Percentiles rank a stretch among this genome's conserved stretches.
Conservation (phyloP, 2,329 filamentous ascomycete species). For the Penicillium sp. region DNA sequence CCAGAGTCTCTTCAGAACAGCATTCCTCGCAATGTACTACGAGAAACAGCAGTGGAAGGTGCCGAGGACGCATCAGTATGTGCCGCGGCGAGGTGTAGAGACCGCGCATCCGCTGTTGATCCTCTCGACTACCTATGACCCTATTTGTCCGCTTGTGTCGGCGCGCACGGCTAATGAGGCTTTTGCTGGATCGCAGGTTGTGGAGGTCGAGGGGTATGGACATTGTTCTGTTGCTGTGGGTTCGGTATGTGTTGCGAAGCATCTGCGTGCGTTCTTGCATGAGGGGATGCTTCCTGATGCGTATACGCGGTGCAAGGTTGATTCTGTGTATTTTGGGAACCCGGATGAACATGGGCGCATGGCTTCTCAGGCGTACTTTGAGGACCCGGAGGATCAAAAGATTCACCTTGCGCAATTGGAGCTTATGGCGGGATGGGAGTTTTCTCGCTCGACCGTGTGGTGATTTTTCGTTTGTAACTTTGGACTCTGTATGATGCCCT, state of each 20-base stretch:
- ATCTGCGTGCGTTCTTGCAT: conserved; percentile 21
- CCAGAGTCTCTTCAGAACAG: conserved; percentile 1
- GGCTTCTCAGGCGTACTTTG: conserved; percentile 6
- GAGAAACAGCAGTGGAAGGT: conserved; percentile 12
- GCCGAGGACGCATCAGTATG: conserved; percentile 15
- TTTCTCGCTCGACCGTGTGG: neutral
- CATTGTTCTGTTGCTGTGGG: conserved; percentile 25
- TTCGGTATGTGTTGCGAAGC: conserved; percentile 23
- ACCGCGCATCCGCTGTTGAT: conserved; percentile 26
- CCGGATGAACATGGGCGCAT: neutral
- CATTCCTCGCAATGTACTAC: neutral
- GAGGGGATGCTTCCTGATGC: conserved; percentile 21
- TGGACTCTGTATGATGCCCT: too few relatives aligned
- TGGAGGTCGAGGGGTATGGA: conserved; percentile 26
- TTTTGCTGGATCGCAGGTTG: conserved; percentile 24
- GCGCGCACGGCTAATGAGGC: conserved; percentile 24
- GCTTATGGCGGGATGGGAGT: conserved; percentile 8
- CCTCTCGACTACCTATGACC: conserved; percentile 25
- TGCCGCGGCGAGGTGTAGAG: conserved; percentile 14
- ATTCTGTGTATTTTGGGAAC: conserved; percentile 10
- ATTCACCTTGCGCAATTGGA: conserved; percentile 9
- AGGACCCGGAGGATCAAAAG: conserved; percentile 5
- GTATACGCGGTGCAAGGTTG: conserved; percentile 16
- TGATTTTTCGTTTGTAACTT: neutral
- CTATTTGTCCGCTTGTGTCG: conserved; percentile 23